phyloP scores from a whole-genome alignment of 2,329 filamentous ascomycete genomes.

The Sporothrix brunneoviolacea region DNA sequence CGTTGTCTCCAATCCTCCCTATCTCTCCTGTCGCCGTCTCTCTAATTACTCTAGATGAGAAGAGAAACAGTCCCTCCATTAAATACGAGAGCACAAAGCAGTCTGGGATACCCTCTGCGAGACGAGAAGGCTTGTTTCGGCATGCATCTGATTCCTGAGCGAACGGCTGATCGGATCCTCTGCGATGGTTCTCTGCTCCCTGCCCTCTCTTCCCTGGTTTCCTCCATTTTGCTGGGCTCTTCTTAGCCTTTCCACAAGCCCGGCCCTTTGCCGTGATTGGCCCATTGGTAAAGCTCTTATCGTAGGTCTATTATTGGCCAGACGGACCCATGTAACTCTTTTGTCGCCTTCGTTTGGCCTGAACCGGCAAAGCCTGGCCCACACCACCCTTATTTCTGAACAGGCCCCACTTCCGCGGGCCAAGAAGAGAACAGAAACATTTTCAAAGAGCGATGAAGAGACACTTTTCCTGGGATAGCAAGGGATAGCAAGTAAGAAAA shows the following conservation, averaged over 20 bases:
- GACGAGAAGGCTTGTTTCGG: no score
- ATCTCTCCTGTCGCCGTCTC: neutral
- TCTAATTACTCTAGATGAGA: no score
- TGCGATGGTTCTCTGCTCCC: no score
- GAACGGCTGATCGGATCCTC: neutral
- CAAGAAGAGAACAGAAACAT: neutral
- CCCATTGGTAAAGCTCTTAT: slow-evolving; percentile 5
- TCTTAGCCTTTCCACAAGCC: neutral
- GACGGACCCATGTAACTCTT: neutral
- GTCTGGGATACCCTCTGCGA: no score
- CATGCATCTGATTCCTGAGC: no score
- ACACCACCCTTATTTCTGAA: neutral
- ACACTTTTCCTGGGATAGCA: no score
- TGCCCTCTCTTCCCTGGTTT: neutral
- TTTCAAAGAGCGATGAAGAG: neutral
- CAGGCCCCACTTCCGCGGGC: neutral
- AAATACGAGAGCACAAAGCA: no score
- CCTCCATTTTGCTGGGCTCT: neutral
- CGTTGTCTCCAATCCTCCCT: neutral
- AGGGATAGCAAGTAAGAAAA: no score
- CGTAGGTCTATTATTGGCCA: slow-evolving; percentile 2
- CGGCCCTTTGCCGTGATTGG: slow-evolving; percentile 6
- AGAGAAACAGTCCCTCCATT: no score
- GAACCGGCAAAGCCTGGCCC: slow-evolving; percentile 4
- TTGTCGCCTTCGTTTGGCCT: neutral